phyloP scores from a whole-genome alignment of 768 basidiomycete species.

The Pholiota conissans region DNA sequence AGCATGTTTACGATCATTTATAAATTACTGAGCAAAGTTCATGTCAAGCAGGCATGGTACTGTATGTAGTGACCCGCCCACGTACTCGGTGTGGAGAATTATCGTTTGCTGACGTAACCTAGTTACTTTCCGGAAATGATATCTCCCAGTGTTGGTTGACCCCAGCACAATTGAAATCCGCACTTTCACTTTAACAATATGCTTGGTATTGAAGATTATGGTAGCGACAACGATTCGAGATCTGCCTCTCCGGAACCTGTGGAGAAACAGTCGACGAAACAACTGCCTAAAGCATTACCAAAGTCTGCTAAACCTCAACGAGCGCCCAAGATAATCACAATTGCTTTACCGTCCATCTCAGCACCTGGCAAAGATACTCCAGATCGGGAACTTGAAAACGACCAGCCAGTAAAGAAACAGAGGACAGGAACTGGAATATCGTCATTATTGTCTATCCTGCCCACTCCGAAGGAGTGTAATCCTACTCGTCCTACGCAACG shows the following conservation, averaged over 20 bases:
- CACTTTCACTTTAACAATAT: too few species aligned
- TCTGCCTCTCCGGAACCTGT: conserved; percentile 9
- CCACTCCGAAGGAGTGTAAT: conserved; percentile 63
- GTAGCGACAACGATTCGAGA: conserved; percentile 58
- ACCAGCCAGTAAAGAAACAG: conserved; percentile 30
- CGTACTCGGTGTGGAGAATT: too few species aligned
- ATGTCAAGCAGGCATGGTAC: too few species aligned
- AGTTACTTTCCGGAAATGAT: too few species aligned
- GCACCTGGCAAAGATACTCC: conserved; percentile 30
- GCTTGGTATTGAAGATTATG: conserved; percentile 79
- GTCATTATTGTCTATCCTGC: conserved; percentile 70
- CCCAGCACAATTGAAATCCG: too few species aligned
- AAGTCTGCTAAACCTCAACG: conserved; percentile 40
- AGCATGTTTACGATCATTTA: conserved; percentile 5
- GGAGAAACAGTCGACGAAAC: not conserved
- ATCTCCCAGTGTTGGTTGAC: too few species aligned
- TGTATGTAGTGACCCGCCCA: too few species aligned
- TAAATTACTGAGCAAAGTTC: not conserved
- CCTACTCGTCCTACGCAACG: conserved; percentile 45
- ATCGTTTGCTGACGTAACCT: not conserved
- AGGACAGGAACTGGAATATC: conserved; percentile 58
- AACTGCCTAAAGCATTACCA: not conserved
- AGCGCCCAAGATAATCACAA: conserved; percentile 58
- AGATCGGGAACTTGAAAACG: not conserved
- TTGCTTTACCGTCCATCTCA: conserved; percentile 51